phyloP scores from a whole-genome alignment of 2,329 filamentous ascomycete species.

The Cryphonectria radicalis region DNA sequence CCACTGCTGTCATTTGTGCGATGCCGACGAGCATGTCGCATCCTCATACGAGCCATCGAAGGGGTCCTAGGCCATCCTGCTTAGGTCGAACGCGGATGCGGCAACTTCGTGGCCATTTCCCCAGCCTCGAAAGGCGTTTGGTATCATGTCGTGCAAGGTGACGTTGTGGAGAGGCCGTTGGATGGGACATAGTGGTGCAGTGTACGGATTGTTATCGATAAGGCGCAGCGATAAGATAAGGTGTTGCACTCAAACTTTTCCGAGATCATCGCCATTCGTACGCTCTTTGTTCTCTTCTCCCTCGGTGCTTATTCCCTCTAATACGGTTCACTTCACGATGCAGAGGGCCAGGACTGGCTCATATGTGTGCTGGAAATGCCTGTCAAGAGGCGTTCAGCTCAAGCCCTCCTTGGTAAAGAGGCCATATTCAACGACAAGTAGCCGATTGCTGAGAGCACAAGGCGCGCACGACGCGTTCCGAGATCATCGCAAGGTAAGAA shows the following conservation, averaged over 20 bases:
- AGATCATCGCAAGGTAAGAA: slow-evolving; percentile 13
- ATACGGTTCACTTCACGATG: slow-evolving; percentile 36
- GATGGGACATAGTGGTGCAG: not conserved
- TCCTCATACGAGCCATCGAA: not conserved
- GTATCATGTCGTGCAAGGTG: slow-evolving; percentile 6
- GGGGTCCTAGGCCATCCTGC: not conserved
- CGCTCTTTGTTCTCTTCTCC: not conserved
- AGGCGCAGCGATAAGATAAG: slow-evolving; percentile 1
- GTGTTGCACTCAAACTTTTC: slow-evolving; percentile 4
- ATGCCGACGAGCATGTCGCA: not conserved
- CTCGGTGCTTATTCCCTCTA: not conserved
- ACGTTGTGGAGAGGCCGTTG: not conserved
- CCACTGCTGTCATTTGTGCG: slow-evolving; percentile 20
- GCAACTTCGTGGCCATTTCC: not conserved
- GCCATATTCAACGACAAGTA: slow-evolving; percentile 13
- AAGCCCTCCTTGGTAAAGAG: slow-evolving; percentile 9
- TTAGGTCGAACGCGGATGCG: not conserved
- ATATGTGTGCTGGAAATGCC: slow-evolving; percentile 42
- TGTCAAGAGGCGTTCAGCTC: slow-evolving; percentile 17
- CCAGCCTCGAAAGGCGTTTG: not conserved
- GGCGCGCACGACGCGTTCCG: slow-evolving; percentile 5
- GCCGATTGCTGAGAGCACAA: slow-evolving; percentile 7
- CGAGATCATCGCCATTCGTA: not conserved
- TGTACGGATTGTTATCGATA: not conserved
- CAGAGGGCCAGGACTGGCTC: slow-evolving; percentile 34